Base-by-base conservation (phyloP, 129 eudicot genomes). In the Erigeron canadensis region DNA sequence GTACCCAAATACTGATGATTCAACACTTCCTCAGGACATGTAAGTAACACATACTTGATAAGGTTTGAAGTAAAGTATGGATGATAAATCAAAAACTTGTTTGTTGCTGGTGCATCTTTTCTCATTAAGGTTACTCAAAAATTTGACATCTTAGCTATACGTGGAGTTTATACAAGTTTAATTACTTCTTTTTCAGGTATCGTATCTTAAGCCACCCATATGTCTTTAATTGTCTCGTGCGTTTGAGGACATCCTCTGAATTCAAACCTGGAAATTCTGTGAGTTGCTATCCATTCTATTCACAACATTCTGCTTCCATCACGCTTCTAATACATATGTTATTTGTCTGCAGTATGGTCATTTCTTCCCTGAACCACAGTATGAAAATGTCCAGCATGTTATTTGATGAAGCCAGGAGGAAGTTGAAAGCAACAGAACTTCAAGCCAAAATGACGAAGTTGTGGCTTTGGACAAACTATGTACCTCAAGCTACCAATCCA, bases 11-110 rank as follows among this genome's bases (percentile, higher is more conserved):
- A 94, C 99, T 42, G 99, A 94, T 48, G 96, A 94, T 82, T 94
- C 99, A 21, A 94, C 99, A 51, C 97, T 94, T 79, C 99, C 99
- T 62, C 99, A 94, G 71, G 99, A 94, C 79, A 86, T 94, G 99
- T 94, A 84, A 82, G 98, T 84, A 81, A 45, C 41, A 45, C 47
- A 46, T 43, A 48, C 12, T 15, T 71, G 43, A 67, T 73, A 37
- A 48, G 47, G 13, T 58, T 65, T 65, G 46, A 7, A 45, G 57
- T 19, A 10, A 19, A 9, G 16, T n/a, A n/a, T n/a, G n/a, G n/a
- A n/a, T n/a, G n/a, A n/a, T n/a, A n/a, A n/a, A n/a, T n/a, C n/a
- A n/a, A n/a, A n/a, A n/a, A n/a, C n/a, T n/a, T n/a, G n/a, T n/a
- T n/a, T n/a, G n/a, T n/a, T n/a, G n/a, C n/a, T n/a, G n/a, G n/a